These are phyloP conservation scores for Acacia crassicarpa DNA, from an alignment of 306 rosid genomes.

Conservation along the genomic window DNA sequence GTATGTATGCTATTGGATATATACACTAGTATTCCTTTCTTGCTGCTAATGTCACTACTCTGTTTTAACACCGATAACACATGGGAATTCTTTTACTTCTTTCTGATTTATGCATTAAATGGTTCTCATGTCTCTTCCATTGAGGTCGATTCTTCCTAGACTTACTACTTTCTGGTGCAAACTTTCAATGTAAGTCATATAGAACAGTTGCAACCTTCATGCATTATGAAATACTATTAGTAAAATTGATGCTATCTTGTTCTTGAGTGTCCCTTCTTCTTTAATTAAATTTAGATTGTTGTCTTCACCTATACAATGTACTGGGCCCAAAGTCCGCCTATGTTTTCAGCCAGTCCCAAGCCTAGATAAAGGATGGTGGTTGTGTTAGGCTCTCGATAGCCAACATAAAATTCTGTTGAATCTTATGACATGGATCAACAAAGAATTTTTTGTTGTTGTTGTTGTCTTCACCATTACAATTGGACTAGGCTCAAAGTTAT, in stretches of 20 bases:
- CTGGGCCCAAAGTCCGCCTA: not conserved
- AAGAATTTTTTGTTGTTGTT: too few relatives aligned
- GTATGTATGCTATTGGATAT: conserved; percentile 40
- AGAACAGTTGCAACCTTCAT: not conserved
- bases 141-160: not conserved
- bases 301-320: not conserved
- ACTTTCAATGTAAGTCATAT: not conserved
- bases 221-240: not conserved
- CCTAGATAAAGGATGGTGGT: too few relatives aligned
- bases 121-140: not conserved
- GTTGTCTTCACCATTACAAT: not conserved
- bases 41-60: not conserved
- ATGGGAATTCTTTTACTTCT: not conserved
- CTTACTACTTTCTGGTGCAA: not conserved
- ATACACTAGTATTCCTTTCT: not conserved
- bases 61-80: not conserved
- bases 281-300: conserved; percentile 1
- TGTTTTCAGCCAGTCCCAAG: too few relatives aligned
- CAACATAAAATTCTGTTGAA: too few relatives aligned
- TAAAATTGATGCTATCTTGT: not conserved
- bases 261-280: not conserved
- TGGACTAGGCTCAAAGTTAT: not conserved
- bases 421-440: too few relatives aligned
- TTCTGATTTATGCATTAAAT: conserved; percentile 3
- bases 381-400: too few relatives aligned